Evolutionary conservation across 148 eudicot genomes (phyloP).

Genomic region (Rhododendron ferrugineum): DNA sequence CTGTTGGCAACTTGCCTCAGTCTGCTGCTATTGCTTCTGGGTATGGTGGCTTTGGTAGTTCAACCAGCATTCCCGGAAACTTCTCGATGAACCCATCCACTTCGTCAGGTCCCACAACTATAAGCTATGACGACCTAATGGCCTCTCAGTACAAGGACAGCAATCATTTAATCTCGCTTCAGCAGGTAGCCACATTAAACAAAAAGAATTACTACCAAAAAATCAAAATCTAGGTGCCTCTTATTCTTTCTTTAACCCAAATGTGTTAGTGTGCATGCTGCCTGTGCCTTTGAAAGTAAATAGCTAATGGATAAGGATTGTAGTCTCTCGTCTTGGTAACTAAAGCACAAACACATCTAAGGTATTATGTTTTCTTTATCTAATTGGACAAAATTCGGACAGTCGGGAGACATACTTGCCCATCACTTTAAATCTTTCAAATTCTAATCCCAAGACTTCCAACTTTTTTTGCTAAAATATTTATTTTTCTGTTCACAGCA

Average conservation of each 20-base stretch:
- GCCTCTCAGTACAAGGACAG: slow-evolving; percentile 77
- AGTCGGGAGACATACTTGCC: not conserved
- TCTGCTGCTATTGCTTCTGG: slow-evolving; percentile 76
- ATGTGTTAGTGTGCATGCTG: not conserved
- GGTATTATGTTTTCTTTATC: not conserved
- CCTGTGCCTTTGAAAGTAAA: not conserved
- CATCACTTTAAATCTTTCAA: not conserved
- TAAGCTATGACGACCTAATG: slow-evolving; percentile 63
- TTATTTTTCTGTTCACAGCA: not conserved
- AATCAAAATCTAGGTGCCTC: not conserved
- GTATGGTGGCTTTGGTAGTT: slow-evolving; percentile 76
- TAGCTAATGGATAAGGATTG: not conserved
- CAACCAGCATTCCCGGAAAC: slow-evolving; percentile 60
- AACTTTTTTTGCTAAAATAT: not conserved
- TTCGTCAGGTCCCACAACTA: slow-evolving; percentile 55
- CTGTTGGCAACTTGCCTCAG: slow-evolving; percentile 73
- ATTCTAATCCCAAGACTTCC: not conserved
- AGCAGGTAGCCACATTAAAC: slow-evolving; percentile 54
- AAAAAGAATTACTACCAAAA: not conserved
- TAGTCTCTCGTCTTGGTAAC: not conserved
- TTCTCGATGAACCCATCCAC: slow-evolving; percentile 59
- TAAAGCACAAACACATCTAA: not conserved
- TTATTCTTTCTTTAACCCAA: not conserved
- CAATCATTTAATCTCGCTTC: slow-evolving; percentile 72
- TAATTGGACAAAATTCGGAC: not conserved